Evolutionary conservation across 805 yeast species (phyloP).

Genomic region (Ogataea nonfermentans): DNA sequence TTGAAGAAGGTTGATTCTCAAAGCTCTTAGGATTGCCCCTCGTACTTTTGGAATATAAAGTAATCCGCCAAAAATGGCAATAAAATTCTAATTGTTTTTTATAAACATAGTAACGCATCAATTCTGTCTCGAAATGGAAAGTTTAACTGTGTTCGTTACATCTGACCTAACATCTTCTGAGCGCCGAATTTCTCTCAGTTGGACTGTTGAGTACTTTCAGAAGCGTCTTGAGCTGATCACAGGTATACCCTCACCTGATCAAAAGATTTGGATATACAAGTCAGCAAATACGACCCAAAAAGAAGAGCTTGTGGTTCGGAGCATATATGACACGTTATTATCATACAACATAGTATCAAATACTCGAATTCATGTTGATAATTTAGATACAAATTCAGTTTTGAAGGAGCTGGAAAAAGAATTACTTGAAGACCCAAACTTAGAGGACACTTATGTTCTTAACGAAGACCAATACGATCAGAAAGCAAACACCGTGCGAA

Average conservation of each 20-base stretch:
- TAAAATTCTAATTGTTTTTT: slow-evolving; percentile 35
- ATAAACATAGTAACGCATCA: neutral
- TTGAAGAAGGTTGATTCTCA: neutral
- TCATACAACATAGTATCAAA: slow-evolving; percentile 35
- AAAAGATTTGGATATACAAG: slow-evolving; percentile 47
- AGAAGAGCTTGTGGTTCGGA: slow-evolving; percentile 25
- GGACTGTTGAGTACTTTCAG: slow-evolving; percentile 57
- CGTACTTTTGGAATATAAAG: too few relatives aligned
- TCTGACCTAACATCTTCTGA: slow-evolving; percentile 70
- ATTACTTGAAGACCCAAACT: slow-evolving; percentile 8
- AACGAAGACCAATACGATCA: slow-evolving; percentile 61
- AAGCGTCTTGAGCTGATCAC: slow-evolving; percentile 63
- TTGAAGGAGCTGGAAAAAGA: slow-evolving; percentile 32
- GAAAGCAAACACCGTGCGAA: slow-evolving; percentile 60
- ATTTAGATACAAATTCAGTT: slow-evolving; percentile 51
- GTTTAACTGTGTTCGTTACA: slow-evolving; percentile 46
- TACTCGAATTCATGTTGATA: slow-evolving; percentile 57
- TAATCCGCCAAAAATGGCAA: too few relatives aligned
- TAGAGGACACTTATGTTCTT: slow-evolving; percentile 43
- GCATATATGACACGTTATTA: slow-evolving; percentile 21
- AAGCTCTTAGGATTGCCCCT: too few relatives aligned
- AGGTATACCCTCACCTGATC: slow-evolving; percentile 64
- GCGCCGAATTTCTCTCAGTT: slow-evolving; percentile 58
- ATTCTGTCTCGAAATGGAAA: slow-evolving; percentile 4
- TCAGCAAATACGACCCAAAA: slow-evolving; percentile 38